phyloP scores from a whole-genome alignment of 106 monocot genomes.

The Dioscorea zingiberensis region DNA sequence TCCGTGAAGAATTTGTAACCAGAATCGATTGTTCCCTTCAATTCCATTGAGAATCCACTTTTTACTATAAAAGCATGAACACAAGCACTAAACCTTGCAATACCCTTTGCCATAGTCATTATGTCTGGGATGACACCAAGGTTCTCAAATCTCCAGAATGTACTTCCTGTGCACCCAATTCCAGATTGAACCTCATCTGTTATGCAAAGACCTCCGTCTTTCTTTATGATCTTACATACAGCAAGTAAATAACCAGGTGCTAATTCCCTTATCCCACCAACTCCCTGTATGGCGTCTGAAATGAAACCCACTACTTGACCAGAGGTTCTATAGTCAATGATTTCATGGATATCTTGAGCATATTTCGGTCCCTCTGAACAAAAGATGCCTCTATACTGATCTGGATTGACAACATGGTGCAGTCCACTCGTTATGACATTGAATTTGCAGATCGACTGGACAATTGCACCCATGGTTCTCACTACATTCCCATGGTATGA shows the following conservation, averaged over 20 bases:
- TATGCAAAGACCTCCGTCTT: conserved; percentile 83
- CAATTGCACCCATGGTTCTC: conserved; percentile 86
- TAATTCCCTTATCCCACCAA: conserved; percentile 76
- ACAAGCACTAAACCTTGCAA: too few species aligned
- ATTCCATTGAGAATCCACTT: too few species aligned
- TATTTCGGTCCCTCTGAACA: conserved; percentile 89
- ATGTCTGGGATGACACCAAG: conserved; percentile 81
- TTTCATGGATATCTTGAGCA: conserved; percentile 92
- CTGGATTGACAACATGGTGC: conserved; percentile 94
- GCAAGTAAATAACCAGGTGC: conserved; percentile 81
- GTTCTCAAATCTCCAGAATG: conserved; percentile 88
- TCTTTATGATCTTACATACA: conserved; percentile 47
- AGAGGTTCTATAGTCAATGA: conserved; percentile 89
- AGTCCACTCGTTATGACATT: conserved; percentile 82
- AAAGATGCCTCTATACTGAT: conserved; percentile 87
- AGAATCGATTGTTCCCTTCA: too few species aligned
- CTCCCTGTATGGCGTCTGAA: conserved; percentile 95
- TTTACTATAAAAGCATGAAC: too few species aligned
- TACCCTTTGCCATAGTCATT: conserved; percentile 91
- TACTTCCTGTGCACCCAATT: conserved; percentile 67
- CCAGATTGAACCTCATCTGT: conserved; percentile 94
- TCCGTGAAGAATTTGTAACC: too few species aligned
- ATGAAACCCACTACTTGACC: conserved; percentile 81
- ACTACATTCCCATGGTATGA: conserved; percentile 98
- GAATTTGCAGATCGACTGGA: conserved; percentile 85